Base-by-base conservation (phyloP, 768 basidiomycete genomes). In the Naganishia kalamii region DNA sequence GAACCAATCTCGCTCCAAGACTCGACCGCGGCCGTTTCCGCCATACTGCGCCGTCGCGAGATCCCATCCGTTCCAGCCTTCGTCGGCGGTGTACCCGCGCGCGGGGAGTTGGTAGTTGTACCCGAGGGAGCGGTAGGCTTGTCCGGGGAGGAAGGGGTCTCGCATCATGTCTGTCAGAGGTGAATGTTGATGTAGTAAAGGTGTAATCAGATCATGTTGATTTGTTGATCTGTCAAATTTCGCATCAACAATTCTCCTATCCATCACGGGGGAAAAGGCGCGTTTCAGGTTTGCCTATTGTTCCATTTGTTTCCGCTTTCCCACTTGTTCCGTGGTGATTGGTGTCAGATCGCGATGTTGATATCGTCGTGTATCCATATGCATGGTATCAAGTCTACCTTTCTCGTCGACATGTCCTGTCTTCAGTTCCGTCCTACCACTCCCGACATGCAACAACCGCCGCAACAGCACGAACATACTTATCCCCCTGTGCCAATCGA, bases 1-100 rank as follows among this genome's bases (percentile, higher is more conserved):
- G 59, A 77, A 75, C 65, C 75, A 75, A 21, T 69, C 68, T 43
- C 75, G 29, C 4, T 63, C 66, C 3, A 67, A 57, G 15, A 37
- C 50, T 32, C 29, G 11, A 25, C 46, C 43, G 2, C 57, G 23
- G 12, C 40, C 47, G 17, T 48, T 27, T n/a, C 51, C 46, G 40
- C 40, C 50, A 27, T 67, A 67, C n/a, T 67, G 66, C 40, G 60
- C 61, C 50, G 10, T 29, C n/a, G 66, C 66, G 0, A 62, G 32
- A 15, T 67, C 66, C 49, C 51, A 67, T 7, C 60, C 61, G 43
- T 49, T 50, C 66, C 66, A 67, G 3, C 23, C 49, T 11, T 44
- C 43, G 13, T 62, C 50, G 3, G 59, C 43, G 12, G 21, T 32
- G 48, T 67, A 67, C n/a, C 60, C 44, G 5, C 51, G 29, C 15